These are phyloP conservation scores for Xerocomus spinulosus DNA, from an alignment of 768 basidiomycete species.

Conservation along the genomic window DNA sequence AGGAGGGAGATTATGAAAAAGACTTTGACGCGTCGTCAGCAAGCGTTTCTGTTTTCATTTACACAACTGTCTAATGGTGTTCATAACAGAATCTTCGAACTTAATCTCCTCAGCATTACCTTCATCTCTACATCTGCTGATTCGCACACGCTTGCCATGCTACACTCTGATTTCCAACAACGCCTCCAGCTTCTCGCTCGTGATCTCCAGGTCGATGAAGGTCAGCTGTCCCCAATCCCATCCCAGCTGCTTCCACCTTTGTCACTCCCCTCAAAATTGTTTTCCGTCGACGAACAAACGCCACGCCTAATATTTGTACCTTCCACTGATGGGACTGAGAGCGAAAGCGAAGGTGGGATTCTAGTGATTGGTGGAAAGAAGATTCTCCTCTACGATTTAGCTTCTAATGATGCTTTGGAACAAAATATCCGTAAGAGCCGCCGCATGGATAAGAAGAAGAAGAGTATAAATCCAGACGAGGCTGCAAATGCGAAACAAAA, in stretches of 20 bases:
- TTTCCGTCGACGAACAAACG: conserved; percentile 36
- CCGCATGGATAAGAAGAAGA: conserved; percentile 48
- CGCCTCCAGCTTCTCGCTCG: conserved; percentile 62
- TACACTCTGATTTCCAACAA: conserved; percentile 60
- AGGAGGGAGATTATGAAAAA: conserved; percentile 47
- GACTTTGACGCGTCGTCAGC: conserved; percentile 67
- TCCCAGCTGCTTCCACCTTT: conserved; percentile 49
- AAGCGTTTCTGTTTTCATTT: neutral
- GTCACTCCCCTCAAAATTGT: conserved; percentile 43
- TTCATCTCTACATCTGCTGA: conserved; percentile 47
- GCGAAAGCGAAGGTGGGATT: conserved; percentile 56
- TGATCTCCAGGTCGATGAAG: conserved; percentile 45
- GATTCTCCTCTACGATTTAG: conserved; percentile 58
- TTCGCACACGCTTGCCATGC: conserved; percentile 55
- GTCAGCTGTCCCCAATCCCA: conserved; percentile 46
- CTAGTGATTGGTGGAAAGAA: conserved; percentile 66
- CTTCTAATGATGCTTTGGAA: conserved; percentile 42
- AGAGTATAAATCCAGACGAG: conserved; percentile 40
- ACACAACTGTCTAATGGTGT: conserved; percentile 1
- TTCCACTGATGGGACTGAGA: conserved; percentile 18
- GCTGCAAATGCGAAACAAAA: conserved; percentile 47
- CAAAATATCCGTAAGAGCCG: conserved; percentile 54
- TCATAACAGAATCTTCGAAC: conserved; percentile 50
- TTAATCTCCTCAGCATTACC: conserved; percentile 62
- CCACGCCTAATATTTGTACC: conserved; percentile 40